A percentile compares a stretch with the other conserved stretches of the same genome.
phyloP scores from a whole-genome alignment of 106 monocot species.

The Dendrobium chrysotoxum region DNA sequence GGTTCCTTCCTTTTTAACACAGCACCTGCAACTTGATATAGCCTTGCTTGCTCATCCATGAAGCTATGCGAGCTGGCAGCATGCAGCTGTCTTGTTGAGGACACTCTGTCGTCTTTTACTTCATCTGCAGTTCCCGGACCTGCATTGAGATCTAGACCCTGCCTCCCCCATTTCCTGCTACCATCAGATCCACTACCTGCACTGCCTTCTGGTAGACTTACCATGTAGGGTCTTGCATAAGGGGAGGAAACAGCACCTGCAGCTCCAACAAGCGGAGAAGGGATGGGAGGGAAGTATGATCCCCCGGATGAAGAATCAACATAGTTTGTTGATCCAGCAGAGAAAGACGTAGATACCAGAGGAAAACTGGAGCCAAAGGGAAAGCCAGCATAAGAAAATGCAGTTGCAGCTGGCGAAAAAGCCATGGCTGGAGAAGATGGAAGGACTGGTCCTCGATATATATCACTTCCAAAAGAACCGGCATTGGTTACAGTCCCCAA shows the following conservation, averaged over 20 bases:
- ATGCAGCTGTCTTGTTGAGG: conserved; percentile 38
- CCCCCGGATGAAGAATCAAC: conserved; percentile 34
- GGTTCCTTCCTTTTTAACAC: conserved; percentile 54
- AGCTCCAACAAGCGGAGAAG: conserved; percentile 38
- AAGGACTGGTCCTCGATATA: conserved; percentile 52
- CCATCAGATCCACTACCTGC: conserved; percentile 39
- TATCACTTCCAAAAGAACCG: conserved; percentile 48
- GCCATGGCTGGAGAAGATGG: conserved; percentile 73
- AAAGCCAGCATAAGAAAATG: conserved; percentile 69
- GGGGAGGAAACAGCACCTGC: conserved; percentile 28
- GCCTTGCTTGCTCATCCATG: conserved; percentile 60
- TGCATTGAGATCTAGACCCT: conserved; percentile 76
- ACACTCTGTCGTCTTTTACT: conserved; percentile 44
- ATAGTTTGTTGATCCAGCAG: conserved; percentile 41
- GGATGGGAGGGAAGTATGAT: conserved; percentile 36
- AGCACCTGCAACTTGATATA: conserved; percentile 41
- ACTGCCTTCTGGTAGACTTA: conserved; percentile 55
- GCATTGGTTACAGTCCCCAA: conserved; percentile 33
- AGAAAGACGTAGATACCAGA: conserved; percentile 39
- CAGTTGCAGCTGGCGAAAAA: conserved; percentile 36
- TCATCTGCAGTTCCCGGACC: conserved; percentile 70
- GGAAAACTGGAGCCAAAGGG: conserved; percentile 64
- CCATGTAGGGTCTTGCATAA: conserved; percentile 46
- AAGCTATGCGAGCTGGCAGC: conserved; percentile 42
- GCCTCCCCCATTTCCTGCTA: conserved; percentile 47